phyloP scores from a whole-genome alignment of 1,139 yeast genomes.

The Blastobotrys indianensis region DNA sequence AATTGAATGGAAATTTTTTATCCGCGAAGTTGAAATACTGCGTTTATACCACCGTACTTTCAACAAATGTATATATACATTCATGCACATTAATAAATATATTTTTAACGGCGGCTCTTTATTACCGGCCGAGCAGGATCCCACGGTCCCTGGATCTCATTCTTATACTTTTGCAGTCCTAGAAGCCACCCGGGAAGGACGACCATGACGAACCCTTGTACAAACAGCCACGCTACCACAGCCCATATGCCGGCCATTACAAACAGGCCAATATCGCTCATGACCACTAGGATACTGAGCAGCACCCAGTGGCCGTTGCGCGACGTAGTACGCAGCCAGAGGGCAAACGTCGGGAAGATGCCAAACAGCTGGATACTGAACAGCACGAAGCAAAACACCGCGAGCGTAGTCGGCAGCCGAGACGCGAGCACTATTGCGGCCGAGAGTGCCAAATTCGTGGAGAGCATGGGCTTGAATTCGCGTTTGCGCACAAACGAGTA shows the following conservation, averaged over 20 bases:
- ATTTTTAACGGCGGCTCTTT: conserved; percentile 3
- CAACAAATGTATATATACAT: neutral
- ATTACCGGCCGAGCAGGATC: conserved; percentile 71
- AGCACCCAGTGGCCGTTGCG: conserved; percentile 23
- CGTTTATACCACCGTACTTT: too few relatives aligned
- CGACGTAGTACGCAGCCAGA: conserved; percentile 42
- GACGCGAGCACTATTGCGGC: conserved; percentile 90
- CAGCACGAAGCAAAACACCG: conserved; percentile 77
- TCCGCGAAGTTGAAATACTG: too few relatives aligned
- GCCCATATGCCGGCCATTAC: conserved; percentile 40
- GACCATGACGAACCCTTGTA: conserved; percentile 46
- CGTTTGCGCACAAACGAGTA: conserved; percentile 38
- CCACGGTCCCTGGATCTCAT: conserved; percentile 92
- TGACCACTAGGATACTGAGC: conserved; percentile 21
- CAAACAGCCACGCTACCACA: conserved; percentile 44
- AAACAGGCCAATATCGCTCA: conserved; percentile 31
- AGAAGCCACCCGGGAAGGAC: conserved; percentile 67
- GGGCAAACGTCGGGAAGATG: conserved; percentile 63
- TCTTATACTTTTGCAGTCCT: conserved; percentile 70
- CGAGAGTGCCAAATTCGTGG: conserved; percentile 77
- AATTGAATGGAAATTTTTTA: too few relatives aligned
- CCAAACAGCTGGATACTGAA: conserved; percentile 70
- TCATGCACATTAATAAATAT: neutral
- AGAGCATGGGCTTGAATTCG: conserved; percentile 50
- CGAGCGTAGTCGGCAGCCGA: conserved; percentile 61